A percentile compares a stretch with the other conserved stretches of the same genome.
Evolutionary conservation across 176 grass and related monocot genomes (phyloP).

Genomic region (Guadua angustifolia): DNA sequence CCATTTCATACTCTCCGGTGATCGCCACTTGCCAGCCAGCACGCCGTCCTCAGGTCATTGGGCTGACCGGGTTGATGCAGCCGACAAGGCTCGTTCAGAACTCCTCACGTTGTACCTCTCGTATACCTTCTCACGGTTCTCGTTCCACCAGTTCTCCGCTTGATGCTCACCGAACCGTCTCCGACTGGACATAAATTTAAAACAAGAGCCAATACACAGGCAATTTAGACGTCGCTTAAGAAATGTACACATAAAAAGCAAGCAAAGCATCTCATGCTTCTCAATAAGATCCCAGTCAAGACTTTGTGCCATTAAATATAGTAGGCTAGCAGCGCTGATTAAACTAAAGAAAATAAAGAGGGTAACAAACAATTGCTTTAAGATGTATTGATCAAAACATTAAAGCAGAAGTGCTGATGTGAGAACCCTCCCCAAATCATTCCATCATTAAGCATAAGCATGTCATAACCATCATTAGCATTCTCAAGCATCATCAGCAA

Average conservation of each 20-base stretch:
- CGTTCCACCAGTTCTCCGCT: conserved; percentile 94
- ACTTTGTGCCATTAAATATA: not conserved
- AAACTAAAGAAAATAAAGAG: not conserved
- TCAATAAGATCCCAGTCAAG: not conserved
- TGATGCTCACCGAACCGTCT: conserved; percentile 94
- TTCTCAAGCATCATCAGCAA: too few species aligned
- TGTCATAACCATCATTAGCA: too few species aligned
- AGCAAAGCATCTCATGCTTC: not conserved
- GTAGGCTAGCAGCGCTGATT: not conserved
- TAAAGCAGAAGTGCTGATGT: not conserved
- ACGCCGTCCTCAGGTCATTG: conserved; percentile 46
- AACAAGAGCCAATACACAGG: not conserved
- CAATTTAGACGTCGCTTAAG: not conserved
- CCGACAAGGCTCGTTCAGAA: conserved; percentile 73
- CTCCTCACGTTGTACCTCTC: conserved; percentile 89
- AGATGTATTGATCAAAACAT: not conserved
- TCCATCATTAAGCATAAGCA: too few species aligned
- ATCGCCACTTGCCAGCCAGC: not conserved
- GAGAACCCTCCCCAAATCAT: too few species aligned
- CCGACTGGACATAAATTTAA: conserved; percentile 47
- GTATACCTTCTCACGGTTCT: conserved; percentile 88
- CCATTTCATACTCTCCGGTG: not conserved
- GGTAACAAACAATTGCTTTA: not conserved
- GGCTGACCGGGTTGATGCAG: conserved; percentile 70
- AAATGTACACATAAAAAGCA: not conserved